These are phyloP conservation scores for Chernovozyma sophiae-reginae DNA, from an alignment of 1,139 yeast species.

Conservation along the genomic window DNA sequence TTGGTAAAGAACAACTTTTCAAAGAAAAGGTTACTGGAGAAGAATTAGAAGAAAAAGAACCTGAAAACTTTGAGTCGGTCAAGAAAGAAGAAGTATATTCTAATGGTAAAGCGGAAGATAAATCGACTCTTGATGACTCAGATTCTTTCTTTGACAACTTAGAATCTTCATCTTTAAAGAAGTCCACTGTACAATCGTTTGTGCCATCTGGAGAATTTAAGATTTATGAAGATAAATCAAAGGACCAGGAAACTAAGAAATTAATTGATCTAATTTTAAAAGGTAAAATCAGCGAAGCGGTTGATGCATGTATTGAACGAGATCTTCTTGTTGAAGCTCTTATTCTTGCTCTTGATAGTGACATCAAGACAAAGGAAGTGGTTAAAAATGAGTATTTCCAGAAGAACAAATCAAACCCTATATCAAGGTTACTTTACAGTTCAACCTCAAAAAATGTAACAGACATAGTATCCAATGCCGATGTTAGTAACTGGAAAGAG, in stretches of 20 bases:
- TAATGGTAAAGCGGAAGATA: slow-evolving; percentile 19
- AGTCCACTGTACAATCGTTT: slow-evolving; percentile 16
- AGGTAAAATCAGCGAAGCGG: slow-evolving; percentile 68
- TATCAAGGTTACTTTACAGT: slow-evolving; percentile 72
- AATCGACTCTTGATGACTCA: slow-evolving; percentile 28
- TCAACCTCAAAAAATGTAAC: slow-evolving; percentile 56
- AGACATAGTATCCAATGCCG: slow-evolving; percentile 77
- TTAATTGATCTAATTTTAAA: slow-evolving; percentile 56
- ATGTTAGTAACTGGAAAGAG: slow-evolving; percentile 78
- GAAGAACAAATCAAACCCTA: slow-evolving; percentile 50
- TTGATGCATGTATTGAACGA: slow-evolving; percentile 59
- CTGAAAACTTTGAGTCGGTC: slow-evolving; percentile 17
- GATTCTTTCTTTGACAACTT: slow-evolving; percentile 48
- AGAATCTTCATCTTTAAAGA: slow-evolving; percentile 19
- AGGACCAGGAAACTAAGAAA: slow-evolving; percentile 29
- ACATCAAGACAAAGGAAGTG: slow-evolving; percentile 57
- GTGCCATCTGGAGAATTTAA: slow-evolving; percentile 47
- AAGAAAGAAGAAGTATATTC: slow-evolving; percentile 13
- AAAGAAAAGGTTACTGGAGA: slow-evolving; percentile 16
- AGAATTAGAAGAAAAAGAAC: slow-evolving; percentile 6
- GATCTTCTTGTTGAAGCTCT: slow-evolving; percentile 75
- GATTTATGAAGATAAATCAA: slow-evolving; percentile 20
- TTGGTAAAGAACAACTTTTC: slow-evolving; percentile 44
- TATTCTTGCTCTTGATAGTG: slow-evolving; percentile 69
- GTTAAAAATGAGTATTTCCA: slow-evolving; percentile 71